These are phyloP conservation scores for Trichoderma breve DNA, from an alignment of 2,329 filamentous ascomycete genomes.

Conservation along the genomic window DNA sequence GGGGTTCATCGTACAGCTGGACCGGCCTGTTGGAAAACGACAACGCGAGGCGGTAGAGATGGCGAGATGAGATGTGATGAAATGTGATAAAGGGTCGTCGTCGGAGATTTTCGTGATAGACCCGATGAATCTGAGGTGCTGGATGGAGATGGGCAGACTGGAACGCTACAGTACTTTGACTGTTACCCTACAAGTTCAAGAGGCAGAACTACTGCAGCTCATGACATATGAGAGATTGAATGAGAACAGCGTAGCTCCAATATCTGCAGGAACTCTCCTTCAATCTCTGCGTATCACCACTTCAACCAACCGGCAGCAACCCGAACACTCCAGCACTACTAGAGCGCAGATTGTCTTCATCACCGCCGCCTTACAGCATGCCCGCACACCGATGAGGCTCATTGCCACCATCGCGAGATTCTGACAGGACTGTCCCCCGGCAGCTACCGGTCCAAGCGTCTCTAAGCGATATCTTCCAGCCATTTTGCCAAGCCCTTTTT, in stretches of 20 bases:
- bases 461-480: constrained; percentile 14
- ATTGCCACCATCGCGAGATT: constrained; percentile 6
- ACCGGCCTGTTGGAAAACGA: constrained; percentile 4
- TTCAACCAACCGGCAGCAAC: not conserved
- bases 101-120: not conserved
- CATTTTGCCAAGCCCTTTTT: not conserved
- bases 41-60: not conserved
- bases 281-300: not conserved
- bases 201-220: not conserved
- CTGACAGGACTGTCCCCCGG: not conserved
- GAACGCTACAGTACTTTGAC: not conserved
- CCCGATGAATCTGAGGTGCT: not conserved
- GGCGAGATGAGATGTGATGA: not conserved
- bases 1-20: not conserved
- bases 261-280: not conserved
- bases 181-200: not conserved
- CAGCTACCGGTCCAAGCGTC: not conserved
- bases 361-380: not conserved
- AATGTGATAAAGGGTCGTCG: not conserved
- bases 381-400: not conserved
- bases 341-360: not conserved
- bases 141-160: not conserved
- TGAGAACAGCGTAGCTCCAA: not conserved
- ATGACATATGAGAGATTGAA: not conserved
- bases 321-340: not conserved